These are phyloP conservation scores for Fusarium albidum DNA, from an alignment of 2,329 filamentous ascomycete genomes.

Conservation along the genomic window DNA sequence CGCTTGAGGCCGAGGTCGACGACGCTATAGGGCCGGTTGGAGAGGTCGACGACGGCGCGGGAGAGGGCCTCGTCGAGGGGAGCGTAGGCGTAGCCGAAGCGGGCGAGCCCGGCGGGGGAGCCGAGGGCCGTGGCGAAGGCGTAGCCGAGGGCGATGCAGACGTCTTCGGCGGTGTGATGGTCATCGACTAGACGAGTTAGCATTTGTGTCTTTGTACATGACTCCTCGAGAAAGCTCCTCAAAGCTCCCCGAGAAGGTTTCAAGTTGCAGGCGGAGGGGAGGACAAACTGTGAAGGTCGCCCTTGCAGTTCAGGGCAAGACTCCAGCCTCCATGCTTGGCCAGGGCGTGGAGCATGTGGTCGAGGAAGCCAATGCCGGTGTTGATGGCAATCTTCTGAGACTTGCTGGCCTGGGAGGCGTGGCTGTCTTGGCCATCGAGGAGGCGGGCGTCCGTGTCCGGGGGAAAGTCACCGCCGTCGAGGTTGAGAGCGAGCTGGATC, in stretches of 20 bases:
- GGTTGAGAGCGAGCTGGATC: conserved; percentile 89
- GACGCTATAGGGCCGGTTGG: conserved; percentile 87
- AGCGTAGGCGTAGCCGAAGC: conserved; percentile 91
- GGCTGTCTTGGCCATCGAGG: conserved; percentile 62
- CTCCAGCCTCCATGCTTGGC: conserved; percentile 97
- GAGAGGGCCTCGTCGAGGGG: conserved; percentile 96
- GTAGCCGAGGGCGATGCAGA: conserved; percentile 86
- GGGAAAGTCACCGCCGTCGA: conserved; percentile 86
- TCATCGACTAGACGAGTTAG: conserved; percentile 76
- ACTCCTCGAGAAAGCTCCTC: no score
- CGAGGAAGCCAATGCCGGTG: conserved; percentile 96
- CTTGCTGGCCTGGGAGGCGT: conserved; percentile 85
- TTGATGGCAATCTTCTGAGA: conserved; percentile 87
- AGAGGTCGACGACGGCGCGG: conserved; percentile 92
- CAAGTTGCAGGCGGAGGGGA: background rate
- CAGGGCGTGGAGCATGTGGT: conserved; percentile 98
- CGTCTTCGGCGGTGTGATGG: conserved; percentile 97
- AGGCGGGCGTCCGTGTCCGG: conserved; percentile 67
- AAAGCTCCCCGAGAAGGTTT: background rate
- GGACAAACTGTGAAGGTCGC: conserved; percentile 85
- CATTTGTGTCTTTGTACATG: conserved; percentile 24
- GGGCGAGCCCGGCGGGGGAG: conserved; percentile 79
- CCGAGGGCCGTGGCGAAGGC: conserved; percentile 86
- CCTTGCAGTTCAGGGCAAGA: conserved; percentile 81
- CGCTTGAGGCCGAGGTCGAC: conserved; percentile 84